These are phyloP conservation scores for Atractiella rhizophila DNA, from an alignment of 768 basidiomycete genomes.

Conservation along the genomic window DNA sequence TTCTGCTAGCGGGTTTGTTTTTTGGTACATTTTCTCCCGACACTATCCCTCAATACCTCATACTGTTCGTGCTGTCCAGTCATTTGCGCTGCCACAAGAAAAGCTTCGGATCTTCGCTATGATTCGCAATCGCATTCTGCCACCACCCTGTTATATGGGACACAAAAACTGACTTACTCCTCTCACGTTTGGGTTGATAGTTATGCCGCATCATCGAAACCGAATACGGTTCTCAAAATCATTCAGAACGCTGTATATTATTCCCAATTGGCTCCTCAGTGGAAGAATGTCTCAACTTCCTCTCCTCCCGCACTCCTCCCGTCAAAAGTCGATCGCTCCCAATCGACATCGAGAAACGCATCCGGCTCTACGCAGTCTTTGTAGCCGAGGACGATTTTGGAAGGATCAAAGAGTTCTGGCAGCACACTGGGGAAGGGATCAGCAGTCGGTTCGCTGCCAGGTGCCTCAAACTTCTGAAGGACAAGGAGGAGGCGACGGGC, in stretches of 20 bases:
- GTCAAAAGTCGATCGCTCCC: constrained; percentile 45
- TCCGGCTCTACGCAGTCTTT: constrained; percentile 44
- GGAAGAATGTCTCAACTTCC: constrained; percentile 33
- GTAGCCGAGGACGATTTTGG: constrained; percentile 38
- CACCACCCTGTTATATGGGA: too few relatives aligned
- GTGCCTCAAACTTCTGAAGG: constrained; percentile 41
- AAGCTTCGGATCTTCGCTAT: too few relatives aligned
- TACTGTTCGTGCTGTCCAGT: too few relatives aligned
- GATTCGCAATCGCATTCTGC: too few relatives aligned
- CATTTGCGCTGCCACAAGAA: too few relatives aligned
- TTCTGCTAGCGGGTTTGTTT: too few relatives aligned
- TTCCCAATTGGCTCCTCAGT: constrained; percentile 50
- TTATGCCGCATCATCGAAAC: constrained; percentile 49
- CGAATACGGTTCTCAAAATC: constrained; percentile 44
- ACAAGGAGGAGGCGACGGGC: background rate
- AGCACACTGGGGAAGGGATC: constrained; percentile 73
- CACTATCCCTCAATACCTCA: too few relatives aligned
- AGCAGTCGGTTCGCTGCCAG: constrained; percentile 65
- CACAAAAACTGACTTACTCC: background rate
- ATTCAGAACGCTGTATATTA: constrained; percentile 56
- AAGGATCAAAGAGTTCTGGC: constrained; percentile 66
- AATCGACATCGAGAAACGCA: constrained; percentile 30
- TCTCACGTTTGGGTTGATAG: constrained; percentile 24
- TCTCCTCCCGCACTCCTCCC: constrained; percentile 28
- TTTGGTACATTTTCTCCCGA: too few relatives aligned